Evolutionary conservation across 2,329 filamentous ascomycete genomes (phyloP), one percentile per base, ranked within the genome.

Genomic region (Apiospora marii): DNA sequence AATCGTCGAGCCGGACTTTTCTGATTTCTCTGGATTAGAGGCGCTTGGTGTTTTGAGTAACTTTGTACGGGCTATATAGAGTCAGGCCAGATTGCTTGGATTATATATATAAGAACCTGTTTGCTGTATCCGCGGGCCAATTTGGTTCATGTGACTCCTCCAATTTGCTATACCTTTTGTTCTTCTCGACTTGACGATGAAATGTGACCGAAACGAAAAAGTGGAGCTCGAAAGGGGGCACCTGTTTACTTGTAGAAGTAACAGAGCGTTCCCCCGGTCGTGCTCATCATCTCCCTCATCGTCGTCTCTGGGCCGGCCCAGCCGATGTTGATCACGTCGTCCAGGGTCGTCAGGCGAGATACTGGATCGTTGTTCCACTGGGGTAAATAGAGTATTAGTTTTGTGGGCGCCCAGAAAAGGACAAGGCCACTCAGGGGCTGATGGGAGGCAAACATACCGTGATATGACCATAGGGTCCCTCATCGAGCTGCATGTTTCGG

Each of bases 201-300:
- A 12, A 43, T 43, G 10, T 19, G 16, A 19, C 14, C 14, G 16
- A 4, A 16, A 14, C 12, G 43, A 44, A 44, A 4, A 44, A 44
- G 14, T 4, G 10, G 12, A 44, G 13, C 43, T 44, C 43, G 12
- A 16, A 4, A 44, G 14, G 44, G 2, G 27, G 2, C 13, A 10
- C 8, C 19, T 13, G 14, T 37, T 37, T 4, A 64, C 16, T 61
- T 37, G 14, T 58, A 61, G 19, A 64, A 64, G 22, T 64, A 64
- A 14, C 58, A 64, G 19, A 64, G 34, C 34, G 58, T 19, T 2
- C 58, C 58, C 22, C 19, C 12, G 19, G 58, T 64, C 10, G 58
- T 41, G 34, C 58, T 64, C 58, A 64, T 64, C 58, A 64, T 64
- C 58, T 64, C 58, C 58, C 53, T 3, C 30, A 61, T 61, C 53